Conservation (phyloP, 2,329 filamentous ascomycete genomes). For the Hypoxylon sp. region DNA sequence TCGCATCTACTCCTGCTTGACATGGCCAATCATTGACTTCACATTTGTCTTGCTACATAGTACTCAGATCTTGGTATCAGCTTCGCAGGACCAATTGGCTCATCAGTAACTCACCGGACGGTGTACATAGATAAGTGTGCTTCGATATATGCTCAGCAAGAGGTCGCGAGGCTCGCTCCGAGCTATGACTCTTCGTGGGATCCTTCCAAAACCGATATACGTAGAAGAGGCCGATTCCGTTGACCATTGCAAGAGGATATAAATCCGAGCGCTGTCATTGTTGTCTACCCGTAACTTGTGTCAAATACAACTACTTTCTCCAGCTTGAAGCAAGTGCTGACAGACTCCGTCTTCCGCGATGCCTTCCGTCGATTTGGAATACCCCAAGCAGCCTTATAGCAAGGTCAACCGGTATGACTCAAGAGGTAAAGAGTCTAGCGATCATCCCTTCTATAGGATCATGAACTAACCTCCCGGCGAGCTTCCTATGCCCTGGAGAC, state of each 20-base stretch:
- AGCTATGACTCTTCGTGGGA: not conserved
- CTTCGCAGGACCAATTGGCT: not conserved
- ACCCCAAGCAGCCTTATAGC: slow-evolving; percentile 69
- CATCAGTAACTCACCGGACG: not conserved
- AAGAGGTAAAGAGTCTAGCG: slow-evolving; percentile 58
- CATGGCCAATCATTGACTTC: slow-evolving; percentile 26
- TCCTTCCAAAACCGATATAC: slow-evolving; percentile 11
- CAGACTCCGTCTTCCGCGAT: slow-evolving; percentile 48
- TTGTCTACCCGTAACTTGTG: not conserved
- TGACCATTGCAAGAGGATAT: not conserved
- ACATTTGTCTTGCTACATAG: slow-evolving; percentile 21
- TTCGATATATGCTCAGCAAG: not conserved
- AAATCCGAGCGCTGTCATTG: slow-evolving; percentile 6
- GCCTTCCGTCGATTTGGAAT: slow-evolving; percentile 58
- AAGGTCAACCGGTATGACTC: slow-evolving; percentile 72
- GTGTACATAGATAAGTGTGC: slow-evolving; percentile 6
- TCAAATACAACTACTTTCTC: not conserved
- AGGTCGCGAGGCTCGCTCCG: slow-evolving; percentile 17
- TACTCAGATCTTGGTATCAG: slow-evolving; percentile 7
- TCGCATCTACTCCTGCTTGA: not conserved
- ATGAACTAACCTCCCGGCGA: slow-evolving; percentile 45
- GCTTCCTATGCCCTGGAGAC: slow-evolving; percentile 75
- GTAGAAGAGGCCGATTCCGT: not conserved
- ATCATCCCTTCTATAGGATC: not conserved
- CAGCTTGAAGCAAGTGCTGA: not conserved